Percentiles rank a stretch among this genome's conserved stretches.
Conservation (phyloP, 2,329 filamentous ascomycete genomes). For the Bisporella sp. region DNA sequence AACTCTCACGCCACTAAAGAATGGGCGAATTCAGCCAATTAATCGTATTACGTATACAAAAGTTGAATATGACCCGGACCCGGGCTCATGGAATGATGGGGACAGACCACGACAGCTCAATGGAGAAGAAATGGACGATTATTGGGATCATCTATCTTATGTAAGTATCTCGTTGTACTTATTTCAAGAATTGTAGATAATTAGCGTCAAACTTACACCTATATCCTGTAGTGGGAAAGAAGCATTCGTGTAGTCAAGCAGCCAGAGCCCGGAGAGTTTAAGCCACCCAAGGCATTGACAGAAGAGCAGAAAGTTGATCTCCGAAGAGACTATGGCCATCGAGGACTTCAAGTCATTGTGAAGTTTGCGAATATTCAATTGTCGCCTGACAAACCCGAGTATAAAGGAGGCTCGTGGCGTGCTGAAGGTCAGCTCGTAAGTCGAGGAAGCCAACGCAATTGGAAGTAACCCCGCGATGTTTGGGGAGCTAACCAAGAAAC, state of each 20-base stretch:
- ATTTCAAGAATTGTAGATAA: too few relatives aligned
- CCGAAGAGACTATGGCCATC: constrained; percentile 1
- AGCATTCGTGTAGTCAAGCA: background rate
- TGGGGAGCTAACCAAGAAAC: too few relatives aligned
- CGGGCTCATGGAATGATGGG: too few relatives aligned
- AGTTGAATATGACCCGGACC: too few relatives aligned
- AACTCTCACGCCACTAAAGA: background rate
- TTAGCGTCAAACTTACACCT: too few relatives aligned
- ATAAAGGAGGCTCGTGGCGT: constrained; percentile 41
- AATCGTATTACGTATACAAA: too few relatives aligned
- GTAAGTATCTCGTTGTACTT: too few relatives aligned
- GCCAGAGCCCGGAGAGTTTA: background rate
- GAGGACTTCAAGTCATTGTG: constrained; percentile 53
- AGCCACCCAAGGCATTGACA: background rate
- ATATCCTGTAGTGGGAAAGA: background rate
- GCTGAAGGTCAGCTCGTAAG: constrained; percentile 19
- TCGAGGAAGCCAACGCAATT: too few relatives aligned
- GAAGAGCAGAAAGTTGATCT: background rate
- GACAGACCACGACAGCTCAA: background rate
- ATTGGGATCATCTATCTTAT: background rate
- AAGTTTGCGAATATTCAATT: constrained; percentile 36
- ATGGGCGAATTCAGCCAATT: too few relatives aligned
- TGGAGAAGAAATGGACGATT: background rate
- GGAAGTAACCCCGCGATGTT: too few relatives aligned
- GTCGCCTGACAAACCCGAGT: constrained; percentile 42